phyloP scores from a whole-genome alignment of 2,329 filamentous ascomycete species.

The Zopfia rhizophila region DNA sequence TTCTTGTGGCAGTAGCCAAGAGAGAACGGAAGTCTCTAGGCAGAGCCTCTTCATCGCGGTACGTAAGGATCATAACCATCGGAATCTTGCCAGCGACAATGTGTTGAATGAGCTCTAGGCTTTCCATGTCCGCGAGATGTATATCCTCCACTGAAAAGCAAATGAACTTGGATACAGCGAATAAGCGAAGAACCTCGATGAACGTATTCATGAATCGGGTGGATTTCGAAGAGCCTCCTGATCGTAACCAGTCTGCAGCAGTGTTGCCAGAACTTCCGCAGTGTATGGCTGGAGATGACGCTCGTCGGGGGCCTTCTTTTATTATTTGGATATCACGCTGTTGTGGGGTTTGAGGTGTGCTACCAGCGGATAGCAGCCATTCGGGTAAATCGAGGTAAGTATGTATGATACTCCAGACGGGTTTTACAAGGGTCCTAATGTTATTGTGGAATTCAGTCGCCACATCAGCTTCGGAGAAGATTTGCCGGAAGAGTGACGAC shows the following conservation, averaged over 20 bases:
- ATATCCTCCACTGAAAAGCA: constrained; percentile 90
- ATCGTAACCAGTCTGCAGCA: constrained; percentile 58
- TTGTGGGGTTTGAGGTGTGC: constrained; percentile 33
- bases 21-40: constrained; percentile 50
- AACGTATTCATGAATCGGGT: constrained; percentile 88
- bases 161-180: constrained; percentile 85
- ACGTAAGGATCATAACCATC: constrained; percentile 82
- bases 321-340: constrained; percentile 33
- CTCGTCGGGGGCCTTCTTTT: constrained; percentile 29
- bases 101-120: constrained; percentile 81
- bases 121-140: constrained; percentile 90
- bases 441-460: constrained; percentile 69
- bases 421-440: constrained; percentile 64
- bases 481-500: constrained; percentile 70
- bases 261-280: constrained; percentile 47
- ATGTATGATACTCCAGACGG: constrained; percentile 68
- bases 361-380: constrained; percentile 62
- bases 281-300: constrained; percentile 49
- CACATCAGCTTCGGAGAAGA: constrained; percentile 72
- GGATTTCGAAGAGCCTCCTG: constrained; percentile 59
- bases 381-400: constrained; percentile 72
- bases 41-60: constrained; percentile 54
- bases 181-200: constrained; percentile 82
- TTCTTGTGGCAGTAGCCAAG: constrained; percentile 64
- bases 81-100: constrained; percentile 82